Evolutionary conservation across 73 alveolate genomes (phyloP).

Genomic region (Paraurostyla sp.): DNA sequence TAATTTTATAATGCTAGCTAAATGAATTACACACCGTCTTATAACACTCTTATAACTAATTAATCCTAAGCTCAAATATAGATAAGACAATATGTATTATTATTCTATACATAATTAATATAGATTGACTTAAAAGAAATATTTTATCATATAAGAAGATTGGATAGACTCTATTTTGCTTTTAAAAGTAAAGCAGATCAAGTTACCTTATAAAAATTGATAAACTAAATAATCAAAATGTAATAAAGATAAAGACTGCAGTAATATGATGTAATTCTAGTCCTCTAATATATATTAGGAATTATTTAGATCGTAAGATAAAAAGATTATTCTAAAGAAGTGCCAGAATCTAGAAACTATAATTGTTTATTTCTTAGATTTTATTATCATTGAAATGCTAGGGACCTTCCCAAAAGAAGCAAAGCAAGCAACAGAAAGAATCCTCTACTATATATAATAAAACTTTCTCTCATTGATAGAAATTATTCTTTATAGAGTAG

Average conservation of each 20-base stretch:
- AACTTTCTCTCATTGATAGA: slow-evolving; percentile 20
- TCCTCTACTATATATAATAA: slow-evolving; percentile 8
- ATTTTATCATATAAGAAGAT: background rate
- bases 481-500: slow-evolving; percentile 12
- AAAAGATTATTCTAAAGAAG: background rate
- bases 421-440: background rate
- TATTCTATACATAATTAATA: background rate
- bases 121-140: slow-evolving; percentile 29
- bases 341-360: background rate
- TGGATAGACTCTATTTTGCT: slow-evolving; percentile 3
- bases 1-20: background rate
- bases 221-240: background rate
- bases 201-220: background rate
- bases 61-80: background rate
- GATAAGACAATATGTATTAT: background rate
- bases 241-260: background rate
- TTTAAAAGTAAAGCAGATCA: background rate
- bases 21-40: background rate
- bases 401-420: background rate
- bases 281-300: background rate
- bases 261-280: slow-evolving; percentile 2
- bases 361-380: slow-evolving; percentile 1
- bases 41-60: background rate
- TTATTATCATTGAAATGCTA: background rate
- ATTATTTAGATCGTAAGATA: background rate